Conservation (phyloP, 2,329 filamentous ascomycete species). For the Monilinia aucupariae region DNA sequence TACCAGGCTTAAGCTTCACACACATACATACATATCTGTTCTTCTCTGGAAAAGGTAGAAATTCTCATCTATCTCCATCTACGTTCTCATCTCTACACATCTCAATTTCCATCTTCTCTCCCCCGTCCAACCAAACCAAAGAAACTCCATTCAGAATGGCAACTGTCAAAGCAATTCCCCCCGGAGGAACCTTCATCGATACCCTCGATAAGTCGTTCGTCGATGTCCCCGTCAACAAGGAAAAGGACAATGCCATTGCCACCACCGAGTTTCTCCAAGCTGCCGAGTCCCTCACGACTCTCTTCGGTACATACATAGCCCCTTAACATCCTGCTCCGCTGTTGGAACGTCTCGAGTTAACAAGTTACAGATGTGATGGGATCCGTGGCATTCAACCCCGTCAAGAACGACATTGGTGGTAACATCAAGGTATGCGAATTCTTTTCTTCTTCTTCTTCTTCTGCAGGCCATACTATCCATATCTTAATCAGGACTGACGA, state of each 20-base stretch:
- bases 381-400: constrained; percentile 74
- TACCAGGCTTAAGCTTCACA: neutral
- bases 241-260: constrained; percentile 69
- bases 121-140: neutral
- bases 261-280: constrained; percentile 90
- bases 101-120: neutral
- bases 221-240: constrained; percentile 70
- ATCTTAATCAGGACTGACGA: constrained; percentile 7
- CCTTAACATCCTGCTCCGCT: too few relatives aligned
- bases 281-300: constrained; percentile 74
- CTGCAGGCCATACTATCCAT: neutral
- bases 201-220: constrained; percentile 78
- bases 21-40: neutral
- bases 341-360: neutral
- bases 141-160: constrained; percentile 25
- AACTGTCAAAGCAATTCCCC: constrained; percentile 29
- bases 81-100: neutral
- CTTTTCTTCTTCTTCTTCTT: neutral
- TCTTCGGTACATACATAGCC: constrained; percentile 62
- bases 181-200: constrained; percentile 68
- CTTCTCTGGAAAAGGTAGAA: neutral
- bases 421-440: constrained; percentile 92
- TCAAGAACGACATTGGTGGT: constrained; percentile 85
- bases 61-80: neutral
- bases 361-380: constrained; percentile 52